Evolutionary conservation across 2,329 filamentous ascomycete genomes (phyloP).

Genomic region (Pyrenophora teres): DNA sequence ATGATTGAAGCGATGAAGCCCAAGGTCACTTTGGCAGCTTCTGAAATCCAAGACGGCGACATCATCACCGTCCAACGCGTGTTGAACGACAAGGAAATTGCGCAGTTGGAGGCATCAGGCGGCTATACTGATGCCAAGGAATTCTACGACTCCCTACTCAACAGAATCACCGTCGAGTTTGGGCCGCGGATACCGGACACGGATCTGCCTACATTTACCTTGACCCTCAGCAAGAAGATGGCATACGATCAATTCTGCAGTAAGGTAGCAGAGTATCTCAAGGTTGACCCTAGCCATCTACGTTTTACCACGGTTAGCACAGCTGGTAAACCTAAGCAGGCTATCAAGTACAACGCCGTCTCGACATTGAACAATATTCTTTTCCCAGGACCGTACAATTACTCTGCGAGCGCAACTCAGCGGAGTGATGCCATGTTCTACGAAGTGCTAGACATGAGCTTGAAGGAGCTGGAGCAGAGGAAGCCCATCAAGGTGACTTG

Average conservation of each 20-base stretch:
- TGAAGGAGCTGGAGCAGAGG: conserved; percentile 91
- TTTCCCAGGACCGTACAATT: conserved; percentile 69
- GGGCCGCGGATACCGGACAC: conserved; percentile 64
- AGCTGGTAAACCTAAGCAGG: conserved; percentile 75
- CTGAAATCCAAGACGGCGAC: conserved; percentile 95
- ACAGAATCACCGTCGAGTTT: conserved; percentile 80
- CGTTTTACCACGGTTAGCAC: conserved; percentile 88
- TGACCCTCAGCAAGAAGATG: conserved; percentile 85
- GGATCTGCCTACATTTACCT: conserved; percentile 69
- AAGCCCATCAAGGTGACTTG: conserved; percentile 82
- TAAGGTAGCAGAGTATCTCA: conserved; percentile 78
- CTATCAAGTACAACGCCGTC: conserved; percentile 73
- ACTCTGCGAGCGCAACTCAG: conserved; percentile 69
- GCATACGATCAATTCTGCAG: conserved; percentile 85
- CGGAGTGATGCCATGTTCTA: conserved; percentile 82
- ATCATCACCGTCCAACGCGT: conserved; percentile 90
- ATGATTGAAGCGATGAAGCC: conserved; percentile 97
- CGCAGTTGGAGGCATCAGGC: conserved; percentile 44
- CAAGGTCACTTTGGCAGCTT: conserved; percentile 85
- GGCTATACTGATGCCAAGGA: conserved; percentile 71
- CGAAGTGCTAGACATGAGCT: conserved; percentile 90
- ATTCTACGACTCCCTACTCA: conserved; percentile 92
- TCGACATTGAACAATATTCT: conserved; percentile 80
- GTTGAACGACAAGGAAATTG: conserved; percentile 55
- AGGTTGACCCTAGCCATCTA: conserved; percentile 81